These are phyloP conservation scores for Protea cynaroides DNA, from an alignment of 164 flowering plant species.

Conservation along the genomic window DNA sequence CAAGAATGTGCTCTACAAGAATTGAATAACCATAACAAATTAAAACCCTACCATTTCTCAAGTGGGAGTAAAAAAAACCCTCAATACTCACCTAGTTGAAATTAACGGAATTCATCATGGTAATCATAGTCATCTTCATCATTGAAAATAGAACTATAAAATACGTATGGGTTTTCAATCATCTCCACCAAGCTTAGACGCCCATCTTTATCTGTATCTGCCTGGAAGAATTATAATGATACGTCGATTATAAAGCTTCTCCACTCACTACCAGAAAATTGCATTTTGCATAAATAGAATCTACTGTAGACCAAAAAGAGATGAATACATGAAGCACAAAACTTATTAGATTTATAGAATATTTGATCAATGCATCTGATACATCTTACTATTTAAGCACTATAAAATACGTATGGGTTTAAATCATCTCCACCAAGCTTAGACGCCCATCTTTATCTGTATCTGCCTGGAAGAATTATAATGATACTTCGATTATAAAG, in stretches of 20 bases:
- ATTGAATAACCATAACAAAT: not conserved
- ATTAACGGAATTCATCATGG: constrained; percentile 90
- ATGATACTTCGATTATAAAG: not conserved
- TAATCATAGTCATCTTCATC: constrained; percentile 75
- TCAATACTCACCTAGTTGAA: constrained; percentile 12
- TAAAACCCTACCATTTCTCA: no score
- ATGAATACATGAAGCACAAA: not conserved
- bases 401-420: constrained; percentile 88
- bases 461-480: constrained; percentile 71
- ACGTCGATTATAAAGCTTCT: not conserved
- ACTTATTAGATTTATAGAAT: not conserved
- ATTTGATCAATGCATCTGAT: not conserved
- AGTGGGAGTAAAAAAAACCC: not conserved
- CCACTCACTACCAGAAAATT: not conserved
- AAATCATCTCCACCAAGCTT: constrained; percentile 77
- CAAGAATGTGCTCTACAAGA: not conserved
- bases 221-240: constrained; percentile 44
- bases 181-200: constrained; percentile 71
- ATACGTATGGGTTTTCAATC: constrained; percentile 86
- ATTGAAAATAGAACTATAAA: constrained; percentile 78
- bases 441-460: constrained; percentile 81
- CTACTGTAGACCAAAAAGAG: not conserved
- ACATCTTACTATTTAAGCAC: constrained; percentile 31
- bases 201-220: constrained; percentile 87
- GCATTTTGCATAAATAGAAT: no score